Conservation (phyloP, 108 stramenopile species). For the Nannochloropsis salina region DNA sequence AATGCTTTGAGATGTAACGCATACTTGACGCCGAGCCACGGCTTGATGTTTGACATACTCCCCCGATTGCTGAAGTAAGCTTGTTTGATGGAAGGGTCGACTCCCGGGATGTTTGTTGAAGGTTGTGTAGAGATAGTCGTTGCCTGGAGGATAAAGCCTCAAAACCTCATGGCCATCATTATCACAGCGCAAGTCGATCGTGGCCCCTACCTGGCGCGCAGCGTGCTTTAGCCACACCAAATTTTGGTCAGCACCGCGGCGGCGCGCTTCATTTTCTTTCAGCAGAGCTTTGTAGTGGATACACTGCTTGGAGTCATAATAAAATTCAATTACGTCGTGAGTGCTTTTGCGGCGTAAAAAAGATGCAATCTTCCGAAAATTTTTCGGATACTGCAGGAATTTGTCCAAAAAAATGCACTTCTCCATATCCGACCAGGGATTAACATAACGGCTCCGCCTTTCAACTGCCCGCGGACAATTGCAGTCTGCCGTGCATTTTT, state of each 20-base stretch:
- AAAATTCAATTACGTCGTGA: slow-evolving; percentile 80
- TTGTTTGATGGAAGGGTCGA: not conserved
- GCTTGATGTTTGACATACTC: too few relatives aligned
- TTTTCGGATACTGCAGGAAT: slow-evolving; percentile 92
- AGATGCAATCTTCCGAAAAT: slow-evolving; percentile 85
- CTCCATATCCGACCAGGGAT: slow-evolving; percentile 90
- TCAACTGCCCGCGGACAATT: slow-evolving; percentile 45
- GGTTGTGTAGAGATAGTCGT: slow-evolving; percentile 17
- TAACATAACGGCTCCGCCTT: slow-evolving; percentile 23
- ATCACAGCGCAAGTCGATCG: slow-evolving; percentile 19
- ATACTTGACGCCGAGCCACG: too few relatives aligned
- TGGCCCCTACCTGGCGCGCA: not conserved
- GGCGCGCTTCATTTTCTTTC: slow-evolving; percentile 32
- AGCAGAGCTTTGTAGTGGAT: slow-evolving; percentile 50
- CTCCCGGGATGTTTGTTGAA: slow-evolving; percentile 12
- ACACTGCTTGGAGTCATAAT: slow-evolving; percentile 71
- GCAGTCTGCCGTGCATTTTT: slow-evolving; percentile 28
- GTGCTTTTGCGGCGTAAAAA: slow-evolving; percentile 79
- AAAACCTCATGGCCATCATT: not conserved
- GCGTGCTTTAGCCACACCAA: slow-evolving; percentile 12
- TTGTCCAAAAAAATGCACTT: slow-evolving; percentile 94
- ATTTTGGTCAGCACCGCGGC: not conserved
- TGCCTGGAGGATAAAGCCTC: not conserved
- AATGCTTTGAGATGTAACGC: too few relatives aligned
- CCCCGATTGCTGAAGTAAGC: not conserved